A percentile compares a stretch with the other conserved stretches of the same genome.
These are phyloP conservation scores for Suhomyces faveliae DNA, from an alignment of 805 yeast genomes.

Conservation along the genomic window DNA sequence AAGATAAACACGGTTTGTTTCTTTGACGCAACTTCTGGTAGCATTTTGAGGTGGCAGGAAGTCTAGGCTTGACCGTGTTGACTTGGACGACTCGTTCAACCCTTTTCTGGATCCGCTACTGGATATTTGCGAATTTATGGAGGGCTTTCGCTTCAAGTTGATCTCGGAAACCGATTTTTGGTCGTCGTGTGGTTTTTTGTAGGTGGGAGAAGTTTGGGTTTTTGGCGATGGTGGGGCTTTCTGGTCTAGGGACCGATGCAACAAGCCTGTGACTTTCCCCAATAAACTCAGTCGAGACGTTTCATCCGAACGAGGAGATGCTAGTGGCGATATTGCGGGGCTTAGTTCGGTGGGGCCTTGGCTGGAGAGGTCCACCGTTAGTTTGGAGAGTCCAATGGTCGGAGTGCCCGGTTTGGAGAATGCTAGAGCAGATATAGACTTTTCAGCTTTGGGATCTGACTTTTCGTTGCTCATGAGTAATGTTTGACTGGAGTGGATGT, in stretches of 20 bases:
- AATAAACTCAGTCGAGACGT: constrained; percentile 22
- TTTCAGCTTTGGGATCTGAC: neutral
- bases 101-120: neutral
- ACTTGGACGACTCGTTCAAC: neutral
- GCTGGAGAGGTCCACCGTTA: neutral
- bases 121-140: neutral
- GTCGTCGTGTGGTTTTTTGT: constrained; percentile 1
- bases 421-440: neutral
- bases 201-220: too few species aligned
- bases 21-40: constrained; percentile 72
- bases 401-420: neutral
- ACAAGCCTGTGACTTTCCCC: constrained; percentile 33
- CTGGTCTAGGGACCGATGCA: constrained; percentile 24
- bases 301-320: constrained; percentile 2
- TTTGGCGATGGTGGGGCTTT: too few species aligned
- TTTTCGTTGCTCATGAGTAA: neutral
- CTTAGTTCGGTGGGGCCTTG: neutral
- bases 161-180: neutral
- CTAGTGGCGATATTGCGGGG: constrained; percentile 4
- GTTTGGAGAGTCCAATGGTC: neutral
- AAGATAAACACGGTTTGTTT: constrained; percentile 72
- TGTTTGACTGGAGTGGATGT: too few species aligned
- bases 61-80: neutral
- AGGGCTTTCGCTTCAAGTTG: neutral
- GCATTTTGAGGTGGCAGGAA: neutral